Conservation (phyloP, 2,329 filamentous ascomycete genomes). For the Blastomyces gilchristii region DNA sequence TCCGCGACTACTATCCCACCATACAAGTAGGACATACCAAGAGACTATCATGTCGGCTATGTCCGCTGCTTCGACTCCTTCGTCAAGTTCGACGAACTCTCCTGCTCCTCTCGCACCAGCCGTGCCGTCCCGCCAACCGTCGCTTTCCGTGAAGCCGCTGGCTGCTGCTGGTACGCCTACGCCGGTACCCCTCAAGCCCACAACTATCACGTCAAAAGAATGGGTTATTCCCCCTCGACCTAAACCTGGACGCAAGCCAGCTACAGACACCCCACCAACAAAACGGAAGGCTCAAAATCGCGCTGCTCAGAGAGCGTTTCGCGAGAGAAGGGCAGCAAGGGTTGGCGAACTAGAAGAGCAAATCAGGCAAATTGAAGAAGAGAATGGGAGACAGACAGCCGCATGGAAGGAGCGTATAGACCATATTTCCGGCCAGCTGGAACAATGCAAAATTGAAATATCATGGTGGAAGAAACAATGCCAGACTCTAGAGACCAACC, state of each 20-base stretch:
- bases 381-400: conserved; percentile 34
- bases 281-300: conserved; percentile 80
- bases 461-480: conserved; percentile 44
- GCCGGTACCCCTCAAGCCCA: conserved; percentile 30
- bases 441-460: conserved; percentile 50
- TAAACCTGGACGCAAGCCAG: conserved; percentile 91
- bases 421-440: conserved; percentile 54
- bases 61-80: conserved; percentile 29
- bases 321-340: conserved; percentile 83
- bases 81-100: conserved; percentile 30
- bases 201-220: conserved; percentile 65
- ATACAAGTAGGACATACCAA: not conserved
- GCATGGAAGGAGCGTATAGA: conserved; percentile 47
- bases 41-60: conserved; percentile 29
- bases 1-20: not conserved
- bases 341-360: conserved; percentile 57
- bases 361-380: conserved; percentile 39
- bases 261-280: conserved; percentile 91
- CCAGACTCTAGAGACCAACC: conserved; percentile 52
- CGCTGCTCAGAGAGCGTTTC: conserved; percentile 84
- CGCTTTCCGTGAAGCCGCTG: conserved; percentile 30
- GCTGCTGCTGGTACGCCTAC: conserved; percentile 27
- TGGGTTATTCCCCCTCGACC: conserved; percentile 77
- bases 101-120: conserved; percentile 28
- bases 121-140: conserved; percentile 15